These are phyloP conservation scores for Rickenella mellea DNA, from an alignment of 768 basidiomycete species.

Conservation along the genomic window DNA sequence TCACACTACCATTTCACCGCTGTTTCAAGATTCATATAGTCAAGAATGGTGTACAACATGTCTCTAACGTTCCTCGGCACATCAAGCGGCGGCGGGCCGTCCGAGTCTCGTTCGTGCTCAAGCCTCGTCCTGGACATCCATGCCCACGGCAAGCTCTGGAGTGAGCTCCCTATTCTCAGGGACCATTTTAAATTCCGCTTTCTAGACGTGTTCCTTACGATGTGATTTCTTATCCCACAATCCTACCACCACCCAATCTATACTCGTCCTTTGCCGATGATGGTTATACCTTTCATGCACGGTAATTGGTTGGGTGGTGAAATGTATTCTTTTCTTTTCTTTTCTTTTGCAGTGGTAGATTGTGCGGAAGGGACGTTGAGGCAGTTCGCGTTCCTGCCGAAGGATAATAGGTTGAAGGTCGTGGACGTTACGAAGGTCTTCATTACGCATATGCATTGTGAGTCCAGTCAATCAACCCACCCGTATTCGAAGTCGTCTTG, in stretches of 20 bases:
- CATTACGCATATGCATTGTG: slow-evolving; percentile 81
- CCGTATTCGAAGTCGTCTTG: neutral
- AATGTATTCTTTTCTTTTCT: no score
- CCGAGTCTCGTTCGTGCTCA: slow-evolving; percentile 65
- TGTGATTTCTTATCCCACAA: neutral
- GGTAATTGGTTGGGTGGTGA: no score
- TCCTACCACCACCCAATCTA: no score
- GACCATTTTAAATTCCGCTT: neutral
- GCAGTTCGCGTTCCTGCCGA: slow-evolving; percentile 55
- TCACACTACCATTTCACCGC: slow-evolving; percentile 2
- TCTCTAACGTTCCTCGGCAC: slow-evolving; percentile 68
- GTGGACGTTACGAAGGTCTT: slow-evolving; percentile 54
- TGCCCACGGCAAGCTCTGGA: slow-evolving; percentile 54
- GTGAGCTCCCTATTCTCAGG: slow-evolving; percentile 28
- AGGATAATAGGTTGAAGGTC: slow-evolving; percentile 12
- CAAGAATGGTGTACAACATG: slow-evolving; percentile 20
- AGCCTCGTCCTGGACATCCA: slow-evolving; percentile 55
- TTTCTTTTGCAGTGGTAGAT: slow-evolving; percentile 52
- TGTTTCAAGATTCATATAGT: neutral
- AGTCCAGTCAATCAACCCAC: slow-evolving; percentile 5
- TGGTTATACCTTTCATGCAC: no score
- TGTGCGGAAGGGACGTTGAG: slow-evolving; percentile 75
- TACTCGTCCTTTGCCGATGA: no score
- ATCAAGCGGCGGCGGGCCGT: slow-evolving; percentile 68
- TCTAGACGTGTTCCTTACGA: neutral